Evolutionary conservation across 2,329 filamentous ascomycete genomes (phyloP), one percentile per base, ranked within the genome.

Genomic region (Dendrostoma leiphaemia): DNA sequence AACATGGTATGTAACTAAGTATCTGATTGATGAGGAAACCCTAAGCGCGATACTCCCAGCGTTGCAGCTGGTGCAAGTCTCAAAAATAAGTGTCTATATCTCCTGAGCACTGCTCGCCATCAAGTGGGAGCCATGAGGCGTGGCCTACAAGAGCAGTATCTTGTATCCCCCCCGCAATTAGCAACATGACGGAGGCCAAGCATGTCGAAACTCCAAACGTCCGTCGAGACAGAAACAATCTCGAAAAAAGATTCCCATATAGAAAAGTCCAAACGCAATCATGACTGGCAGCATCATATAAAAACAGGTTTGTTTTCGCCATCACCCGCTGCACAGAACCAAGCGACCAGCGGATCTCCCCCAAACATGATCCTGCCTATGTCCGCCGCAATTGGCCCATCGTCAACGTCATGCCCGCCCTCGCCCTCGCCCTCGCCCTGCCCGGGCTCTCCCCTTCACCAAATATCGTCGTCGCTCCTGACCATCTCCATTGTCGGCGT

Each of bases 401-500:
- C n/a, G n/a, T n/a, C n/a, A n/a, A n/a, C n/a, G n/a, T n/a, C n/a
- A n/a, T n/a, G n/a, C n/a, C n/a, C n/a, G n/a, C n/a, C n/a, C n/a
- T n/a, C n/a, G n/a, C n/a, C n/a, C n/a, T n/a, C n/a, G n/a, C n/a
- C n/a, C n/a, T n/a, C n/a, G n/a, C n/a, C 28, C 7, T 15, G 19
- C 32, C 15, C 15, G n/a, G 7, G 28, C 38, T 31, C 35, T 31
- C 24, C 40, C 6, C 19, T 31, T 43, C 69, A 84, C 86, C 86
- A 90, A 32, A 88, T 67, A 12, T 90, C 86, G 2, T 85, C 82
- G 15, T 76, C 74, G 61, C 75, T 81, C 71, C 73, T 71, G 7
- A 89, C 85, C 80, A 87, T 79, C 62, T 83, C 75, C 65, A 81
- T 61, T 0, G 83, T 82, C 4, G 84, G 84, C 48, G 82, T 85